These are phyloP conservation scores for Crithidia brevicula DNA, from an alignment of 208 protist genomes.

Conservation along the genomic window DNA sequence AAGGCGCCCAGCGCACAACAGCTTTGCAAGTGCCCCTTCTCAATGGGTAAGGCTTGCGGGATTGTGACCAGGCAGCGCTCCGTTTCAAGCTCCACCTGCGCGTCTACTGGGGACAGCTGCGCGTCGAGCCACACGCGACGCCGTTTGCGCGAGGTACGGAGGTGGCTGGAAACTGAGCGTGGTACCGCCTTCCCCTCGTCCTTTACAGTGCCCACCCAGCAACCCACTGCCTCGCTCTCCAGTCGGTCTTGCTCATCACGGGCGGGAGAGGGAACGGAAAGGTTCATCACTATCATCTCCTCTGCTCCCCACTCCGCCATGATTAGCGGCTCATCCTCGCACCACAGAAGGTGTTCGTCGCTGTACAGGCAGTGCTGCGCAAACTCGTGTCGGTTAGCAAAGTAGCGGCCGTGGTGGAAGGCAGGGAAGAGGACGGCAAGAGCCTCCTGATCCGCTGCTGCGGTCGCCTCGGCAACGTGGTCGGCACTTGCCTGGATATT, in stretches of 20 bases:
- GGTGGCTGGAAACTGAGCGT: not conserved
- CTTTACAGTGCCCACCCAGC: too few species aligned
- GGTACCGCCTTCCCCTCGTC: too few species aligned
- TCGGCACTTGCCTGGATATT: too few species aligned
- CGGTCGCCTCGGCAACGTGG: not conserved
- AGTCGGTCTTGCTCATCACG: too few species aligned
- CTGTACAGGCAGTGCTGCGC: constrained; percentile 55
- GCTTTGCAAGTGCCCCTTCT: too few species aligned
- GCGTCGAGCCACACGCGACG: constrained; percentile 7
- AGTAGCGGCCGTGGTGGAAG: constrained; percentile 61
- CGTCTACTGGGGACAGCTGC: not conserved
- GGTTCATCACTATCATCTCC: not conserved
- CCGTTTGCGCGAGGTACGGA: constrained; percentile 12
- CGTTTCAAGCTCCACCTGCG: not conserved
- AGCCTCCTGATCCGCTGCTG: constrained; percentile 52
- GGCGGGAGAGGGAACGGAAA: too few species aligned
- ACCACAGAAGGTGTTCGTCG: constrained; percentile 65
- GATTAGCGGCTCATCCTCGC: constrained; percentile 56
- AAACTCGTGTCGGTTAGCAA: constrained; percentile 45
- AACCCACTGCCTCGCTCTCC: too few species aligned
- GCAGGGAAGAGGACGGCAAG: constrained; percentile 69
- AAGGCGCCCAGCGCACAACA: not conserved
- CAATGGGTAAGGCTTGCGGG: too few species aligned
- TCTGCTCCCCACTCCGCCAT: constrained; percentile 28
- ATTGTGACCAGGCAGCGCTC: too few species aligned